Percentiles rank a stretch among this genome's conserved stretches.
Conservation (phyloP, 495 filamentous ascomycete genomes). For the Bombardia bombarda region DNA sequence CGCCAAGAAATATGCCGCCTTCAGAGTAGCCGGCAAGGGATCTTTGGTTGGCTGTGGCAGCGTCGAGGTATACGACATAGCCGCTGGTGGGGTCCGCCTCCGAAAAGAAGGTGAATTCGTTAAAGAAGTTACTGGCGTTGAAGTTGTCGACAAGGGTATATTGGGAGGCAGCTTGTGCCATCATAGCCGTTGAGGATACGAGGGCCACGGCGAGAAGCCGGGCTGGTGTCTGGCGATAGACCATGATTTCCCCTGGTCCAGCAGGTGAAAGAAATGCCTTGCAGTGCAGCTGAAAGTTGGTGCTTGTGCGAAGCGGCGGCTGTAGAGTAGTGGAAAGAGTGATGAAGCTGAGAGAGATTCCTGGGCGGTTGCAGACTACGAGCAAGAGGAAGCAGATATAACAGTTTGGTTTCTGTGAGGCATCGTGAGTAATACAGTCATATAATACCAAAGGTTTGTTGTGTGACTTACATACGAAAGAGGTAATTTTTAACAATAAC, state of each 20-base stretch:
- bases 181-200: no score
- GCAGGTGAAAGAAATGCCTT: no score
- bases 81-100: slow-evolving; percentile 58
- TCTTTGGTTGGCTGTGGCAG: slow-evolving; percentile 42
- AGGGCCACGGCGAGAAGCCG: background rate
- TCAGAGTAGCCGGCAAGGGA: slow-evolving; percentile 50
- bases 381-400: background rate
- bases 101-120: slow-evolving; percentile 46
- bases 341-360: background rate
- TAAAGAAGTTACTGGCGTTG: slow-evolving; percentile 48
- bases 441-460: no score
- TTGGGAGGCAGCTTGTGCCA: slow-evolving; percentile 19
- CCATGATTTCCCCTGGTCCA: no score
- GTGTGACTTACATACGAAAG: no score
- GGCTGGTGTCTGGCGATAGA: no score
- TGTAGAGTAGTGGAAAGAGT: background rate
- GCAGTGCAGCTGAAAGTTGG: no score
- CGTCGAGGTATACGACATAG: slow-evolving; percentile 58
- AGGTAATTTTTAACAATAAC: no score
- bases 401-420: no score
- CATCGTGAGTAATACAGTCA: no score
- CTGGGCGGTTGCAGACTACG: background rate
- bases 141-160: slow-evolving; percentile 40
- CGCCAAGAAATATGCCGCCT: slow-evolving; percentile 45
- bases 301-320: no score